phyloP scores from a whole-genome alignment of 176 grass and related monocot species.

The Musa itinerans region DNA sequence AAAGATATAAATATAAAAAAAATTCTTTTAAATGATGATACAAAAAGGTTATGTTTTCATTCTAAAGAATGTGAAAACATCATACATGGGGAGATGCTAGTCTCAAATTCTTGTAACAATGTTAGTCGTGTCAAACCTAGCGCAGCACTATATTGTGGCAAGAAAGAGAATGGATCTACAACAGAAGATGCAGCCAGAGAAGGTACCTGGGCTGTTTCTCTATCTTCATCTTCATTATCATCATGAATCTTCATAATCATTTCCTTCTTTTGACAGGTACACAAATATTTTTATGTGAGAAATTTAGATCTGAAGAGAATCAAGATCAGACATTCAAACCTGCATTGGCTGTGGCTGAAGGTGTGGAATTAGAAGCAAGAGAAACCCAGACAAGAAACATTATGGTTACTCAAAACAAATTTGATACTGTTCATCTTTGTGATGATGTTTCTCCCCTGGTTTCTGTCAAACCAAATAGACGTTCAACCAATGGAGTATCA shows the following conservation, averaged over 20 bases:
- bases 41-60: background rate
- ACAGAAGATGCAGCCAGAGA: background rate
- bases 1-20: conserved; percentile 2
- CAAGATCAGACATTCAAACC: background rate
- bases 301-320: conserved; percentile 2
- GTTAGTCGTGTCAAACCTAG: too few relatives aligned
- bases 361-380: background rate
- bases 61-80: background rate
- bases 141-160: background rate
- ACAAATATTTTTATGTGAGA: background rate
- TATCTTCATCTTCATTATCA: background rate
- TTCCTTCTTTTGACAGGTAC: background rate
- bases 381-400: background rate
- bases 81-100: background rate
- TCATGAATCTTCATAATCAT: too few relatives aligned
- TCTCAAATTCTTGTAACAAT: background rate
- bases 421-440: background rate
- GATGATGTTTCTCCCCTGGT: background rate
- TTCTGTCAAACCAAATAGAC: background rate
- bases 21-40: background rate
- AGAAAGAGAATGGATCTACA: background rate
- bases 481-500: background rate
- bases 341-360: background rate
- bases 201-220: background rate
- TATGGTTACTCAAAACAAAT: background rate